Evolutionary conservation across 225 moss, liverwort and hornwort species (phyloP).

Genomic region (Asterella californica): DNA sequence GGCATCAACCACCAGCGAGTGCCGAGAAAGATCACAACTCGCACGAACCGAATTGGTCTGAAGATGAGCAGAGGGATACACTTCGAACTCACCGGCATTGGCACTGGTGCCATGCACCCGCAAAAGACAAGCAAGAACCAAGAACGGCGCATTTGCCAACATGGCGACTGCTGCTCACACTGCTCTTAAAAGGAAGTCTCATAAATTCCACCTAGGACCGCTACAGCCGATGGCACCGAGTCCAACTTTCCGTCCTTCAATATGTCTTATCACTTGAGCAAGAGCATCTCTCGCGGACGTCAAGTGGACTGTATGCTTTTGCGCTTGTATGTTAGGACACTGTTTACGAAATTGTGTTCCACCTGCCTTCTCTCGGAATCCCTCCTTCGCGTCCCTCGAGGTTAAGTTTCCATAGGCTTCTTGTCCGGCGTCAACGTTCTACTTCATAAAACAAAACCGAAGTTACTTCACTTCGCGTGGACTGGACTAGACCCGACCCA

Average conservation of each 20-base stretch:
- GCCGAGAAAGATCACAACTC: constrained; percentile 21
- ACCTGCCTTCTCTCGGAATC: too few species aligned
- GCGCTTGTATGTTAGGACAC: background rate
- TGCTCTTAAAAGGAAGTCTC: background rate
- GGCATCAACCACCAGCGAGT: constrained; percentile 31
- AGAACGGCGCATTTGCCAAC: background rate
- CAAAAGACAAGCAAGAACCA: background rate
- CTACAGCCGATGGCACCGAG: too few species aligned
- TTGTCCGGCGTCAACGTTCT: too few species aligned
- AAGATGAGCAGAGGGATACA: constrained; percentile 28
- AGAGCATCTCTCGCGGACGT: background rate
- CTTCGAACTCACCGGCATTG: constrained; percentile 22
- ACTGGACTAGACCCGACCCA: too few species aligned
- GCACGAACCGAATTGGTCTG: background rate
- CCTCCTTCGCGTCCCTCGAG: too few species aligned
- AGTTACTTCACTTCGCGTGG: too few species aligned
- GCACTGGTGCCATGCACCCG: background rate
- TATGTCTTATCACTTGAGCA: background rate
- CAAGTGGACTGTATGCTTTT: background rate
- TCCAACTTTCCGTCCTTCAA: background rate
- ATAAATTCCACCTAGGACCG: background rate
- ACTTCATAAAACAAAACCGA: too few species aligned
- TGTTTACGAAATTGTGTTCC: too few species aligned
- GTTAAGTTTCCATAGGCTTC: too few species aligned
- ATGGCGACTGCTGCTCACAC: background rate